Conservation (phyloP, 2,329 filamentous ascomycete genomes). For the Fulvia fulva region DNA sequence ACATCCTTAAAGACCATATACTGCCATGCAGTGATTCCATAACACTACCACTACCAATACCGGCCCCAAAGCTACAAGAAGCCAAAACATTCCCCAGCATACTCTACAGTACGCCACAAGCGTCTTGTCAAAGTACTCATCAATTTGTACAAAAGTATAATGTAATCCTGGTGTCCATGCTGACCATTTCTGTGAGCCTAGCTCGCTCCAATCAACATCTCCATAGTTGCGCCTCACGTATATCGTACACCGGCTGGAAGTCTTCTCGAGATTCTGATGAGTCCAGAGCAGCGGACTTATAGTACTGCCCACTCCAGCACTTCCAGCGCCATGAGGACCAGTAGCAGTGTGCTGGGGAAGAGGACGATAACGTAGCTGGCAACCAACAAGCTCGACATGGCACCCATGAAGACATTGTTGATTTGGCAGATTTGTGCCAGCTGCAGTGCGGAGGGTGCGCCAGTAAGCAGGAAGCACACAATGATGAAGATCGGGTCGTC, state of each 20-base stretch:
- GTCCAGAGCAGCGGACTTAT: neutral
- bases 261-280: neutral
- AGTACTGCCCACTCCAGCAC: slow-evolving; percentile 78
- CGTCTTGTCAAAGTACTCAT: neutral
- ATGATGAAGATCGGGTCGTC: slow-evolving; percentile 98
- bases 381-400: slow-evolving; percentile 89
- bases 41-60: neutral
- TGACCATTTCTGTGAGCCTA: neutral
- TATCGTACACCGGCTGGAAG: neutral
- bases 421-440: slow-evolving; percentile 98
- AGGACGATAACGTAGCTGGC: slow-evolving; percentile 97
- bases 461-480: slow-evolving; percentile 93
- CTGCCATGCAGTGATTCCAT: neutral
- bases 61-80: neutral
- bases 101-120: neutral
- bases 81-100: neutral
- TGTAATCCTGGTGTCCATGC: neutral
- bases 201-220: neutral
- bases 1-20: no score
- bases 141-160: neutral
- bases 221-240: neutral
- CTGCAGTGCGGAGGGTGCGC: slow-evolving; percentile 88
- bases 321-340: slow-evolving; percentile 89
- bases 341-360: slow-evolving; percentile 81
- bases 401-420: slow-evolving; percentile 90